A percentile compares a stretch with the other conserved stretches of the same genome.
phyloP scores from a whole-genome alignment of 2,329 filamentous ascomycete species.

The Clathrospora elynae region DNA sequence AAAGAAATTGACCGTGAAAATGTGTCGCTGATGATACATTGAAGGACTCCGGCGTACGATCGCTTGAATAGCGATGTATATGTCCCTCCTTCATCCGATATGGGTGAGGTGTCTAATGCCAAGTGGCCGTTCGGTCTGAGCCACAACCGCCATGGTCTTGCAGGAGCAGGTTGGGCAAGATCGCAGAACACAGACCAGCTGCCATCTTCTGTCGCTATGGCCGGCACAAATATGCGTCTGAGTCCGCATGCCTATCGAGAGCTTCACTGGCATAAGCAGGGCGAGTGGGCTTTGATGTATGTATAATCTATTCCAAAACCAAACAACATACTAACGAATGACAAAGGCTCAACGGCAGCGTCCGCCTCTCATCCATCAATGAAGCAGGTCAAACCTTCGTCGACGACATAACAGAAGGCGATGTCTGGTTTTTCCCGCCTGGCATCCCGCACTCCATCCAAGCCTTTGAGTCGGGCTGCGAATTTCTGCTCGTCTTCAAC shows the following conservation, averaged over 20 bases:
- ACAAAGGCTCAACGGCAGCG: slow-evolving; percentile 55
- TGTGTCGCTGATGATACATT: background rate
- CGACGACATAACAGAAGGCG: slow-evolving; percentile 49
- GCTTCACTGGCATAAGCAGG: slow-evolving; percentile 66
- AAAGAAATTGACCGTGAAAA: fast-evolving
- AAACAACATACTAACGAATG: background rate
- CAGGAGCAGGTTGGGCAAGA: slow-evolving; percentile 50
- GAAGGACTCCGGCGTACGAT: slow-evolving; percentile 35
- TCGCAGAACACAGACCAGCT: slow-evolving; percentile 49
- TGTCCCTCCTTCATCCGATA: slow-evolving; percentile 48
- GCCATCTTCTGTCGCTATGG: slow-evolving; percentile 50
- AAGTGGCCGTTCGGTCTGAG: slow-evolving; percentile 53
- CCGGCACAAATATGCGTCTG: slow-evolving; percentile 52
- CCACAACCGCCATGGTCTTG: slow-evolving; percentile 49
- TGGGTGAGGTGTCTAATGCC: slow-evolving; percentile 47
- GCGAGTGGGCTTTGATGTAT: slow-evolving; percentile 58
- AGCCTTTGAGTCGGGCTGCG: slow-evolving; percentile 60
- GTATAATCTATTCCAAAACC: background rate
- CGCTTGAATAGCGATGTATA: slow-evolving; percentile 50
- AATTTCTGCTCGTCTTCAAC: slow-evolving; percentile 59
- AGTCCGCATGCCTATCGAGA: slow-evolving; percentile 62
- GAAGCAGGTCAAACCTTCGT: slow-evolving; percentile 55
- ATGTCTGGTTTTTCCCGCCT: slow-evolving; percentile 47
- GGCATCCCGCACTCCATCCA: slow-evolving; percentile 56
- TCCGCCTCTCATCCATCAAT: slow-evolving; percentile 58